Percentiles rank a stretch among this genome's conserved stretches.
Conservation (phyloP, 306 rosid genomes). For the Inga laurina region DNA sequence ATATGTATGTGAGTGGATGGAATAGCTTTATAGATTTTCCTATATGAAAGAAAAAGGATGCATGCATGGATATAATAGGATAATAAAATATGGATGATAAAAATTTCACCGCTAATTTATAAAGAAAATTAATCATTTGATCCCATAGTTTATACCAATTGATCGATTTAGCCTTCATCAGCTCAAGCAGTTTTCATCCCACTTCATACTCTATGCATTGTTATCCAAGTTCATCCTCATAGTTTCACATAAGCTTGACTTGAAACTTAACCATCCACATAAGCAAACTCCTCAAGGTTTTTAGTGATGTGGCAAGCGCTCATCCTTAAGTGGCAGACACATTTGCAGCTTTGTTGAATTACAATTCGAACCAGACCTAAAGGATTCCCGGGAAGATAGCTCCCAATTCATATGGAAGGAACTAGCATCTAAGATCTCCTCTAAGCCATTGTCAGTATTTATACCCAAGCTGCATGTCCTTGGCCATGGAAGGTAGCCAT, state of each 20-base stretch:
- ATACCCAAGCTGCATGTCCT: constrained; percentile 48
- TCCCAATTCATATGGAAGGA: not conserved
- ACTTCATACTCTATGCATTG: not conserved
- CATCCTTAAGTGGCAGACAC: not conserved
- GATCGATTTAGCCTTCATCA: not conserved
- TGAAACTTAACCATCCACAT: not conserved
- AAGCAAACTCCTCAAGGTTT: not conserved
- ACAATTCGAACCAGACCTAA: not conserved
- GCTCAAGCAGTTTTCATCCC: not conserved
- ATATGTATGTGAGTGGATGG: no score
- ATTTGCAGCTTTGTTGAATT: not conserved
- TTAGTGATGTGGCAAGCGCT: not conserved
- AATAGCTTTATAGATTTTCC: no score
- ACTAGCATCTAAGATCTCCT: constrained; percentile 12
- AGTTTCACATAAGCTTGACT: not conserved
- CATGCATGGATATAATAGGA: no score
- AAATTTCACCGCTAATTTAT: no score
- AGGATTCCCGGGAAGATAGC: not conserved
- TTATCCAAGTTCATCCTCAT: not conserved
- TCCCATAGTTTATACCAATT: not conserved
- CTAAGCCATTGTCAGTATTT: constrained; percentile 14
- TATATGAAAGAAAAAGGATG: no score
- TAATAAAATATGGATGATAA: no score
- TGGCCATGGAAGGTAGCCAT: constrained; percentile 89
- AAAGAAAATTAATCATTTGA: no score